A percentile compares a stretch with the other conserved stretches of the same genome.
Evolutionary conservation across 805 yeast genomes (phyloP).

Genomic region (Ogataea chonburiensis): DNA sequence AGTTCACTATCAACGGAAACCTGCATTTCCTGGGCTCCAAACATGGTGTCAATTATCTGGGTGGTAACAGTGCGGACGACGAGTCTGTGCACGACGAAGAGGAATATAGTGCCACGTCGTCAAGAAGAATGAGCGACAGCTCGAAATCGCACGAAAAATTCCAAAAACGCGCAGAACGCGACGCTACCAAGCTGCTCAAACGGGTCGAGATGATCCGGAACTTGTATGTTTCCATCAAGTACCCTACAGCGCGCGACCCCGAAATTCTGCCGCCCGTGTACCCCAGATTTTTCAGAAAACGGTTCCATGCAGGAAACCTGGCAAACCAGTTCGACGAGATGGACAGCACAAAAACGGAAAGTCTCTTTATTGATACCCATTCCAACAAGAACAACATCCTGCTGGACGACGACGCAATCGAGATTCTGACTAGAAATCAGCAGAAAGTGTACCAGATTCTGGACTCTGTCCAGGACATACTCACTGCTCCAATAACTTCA

Average conservation of each 20-base stretch:
- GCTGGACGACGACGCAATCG: slow-evolving; percentile 50
- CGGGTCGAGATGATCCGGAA: slow-evolving; percentile 20
- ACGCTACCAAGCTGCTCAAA: slow-evolving; percentile 23
- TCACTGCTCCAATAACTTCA: slow-evolving; percentile 40
- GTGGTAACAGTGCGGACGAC: slow-evolving; percentile 21
- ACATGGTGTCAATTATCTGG: slow-evolving; percentile 25
- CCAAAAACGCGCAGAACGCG: slow-evolving; percentile 24
- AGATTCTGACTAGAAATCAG: slow-evolving; percentile 36
- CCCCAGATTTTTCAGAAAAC: slow-evolving; percentile 65
- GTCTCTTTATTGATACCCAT: slow-evolving; percentile 28
- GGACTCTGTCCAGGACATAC: slow-evolving; percentile 40
- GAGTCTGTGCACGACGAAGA: slow-evolving; percentile 10
- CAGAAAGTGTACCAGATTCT: slow-evolving; percentile 40
- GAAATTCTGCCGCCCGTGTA: slow-evolving; percentile 57
- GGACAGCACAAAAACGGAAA: slow-evolving; percentile 24
- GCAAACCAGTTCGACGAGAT: slow-evolving; percentile 57
- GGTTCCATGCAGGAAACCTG: slow-evolving; percentile 80
- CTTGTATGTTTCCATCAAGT: slow-evolving; percentile 18
- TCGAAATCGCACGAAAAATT: slow-evolving; percentile 18
- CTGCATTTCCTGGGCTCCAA: slow-evolving; percentile 47
- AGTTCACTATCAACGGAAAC: slow-evolving; percentile 62
- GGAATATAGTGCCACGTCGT: neutral
- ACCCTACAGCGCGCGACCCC: slow-evolving; percentile 17
- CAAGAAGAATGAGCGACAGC: slow-evolving; percentile 7
- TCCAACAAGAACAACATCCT: slow-evolving; percentile 37